Base-by-base conservation (phyloP, 306 rosid species). In the Herpetospermum pedunculosum region DNA sequence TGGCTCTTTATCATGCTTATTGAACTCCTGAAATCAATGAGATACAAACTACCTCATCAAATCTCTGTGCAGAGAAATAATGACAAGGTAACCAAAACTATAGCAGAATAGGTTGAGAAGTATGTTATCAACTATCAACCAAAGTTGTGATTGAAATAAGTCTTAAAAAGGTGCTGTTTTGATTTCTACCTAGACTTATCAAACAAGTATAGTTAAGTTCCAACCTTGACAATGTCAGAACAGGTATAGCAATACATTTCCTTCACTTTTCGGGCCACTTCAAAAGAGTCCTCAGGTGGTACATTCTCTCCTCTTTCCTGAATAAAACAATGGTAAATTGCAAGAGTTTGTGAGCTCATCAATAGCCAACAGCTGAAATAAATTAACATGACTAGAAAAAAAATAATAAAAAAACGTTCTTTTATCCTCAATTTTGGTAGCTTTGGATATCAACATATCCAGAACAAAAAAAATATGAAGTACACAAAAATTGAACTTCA, bases 271-370 rank as follows among this genome's bases (percentile, higher is more conserved):
- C 97, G 90, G 58, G 99, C 99, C 72, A 95, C 99, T 48, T 95
- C 99, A 84, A 91, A 95, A 23, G 97, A 91, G 75, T 91, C 99
- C 73, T 95, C 99, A 6, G 96, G 97, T 3, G 99, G 99, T 75
- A 95, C 71, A 81, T 95, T 88, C 85, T 95, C 99, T 77, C 99
- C 97, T 91, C 99, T 87, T 89, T 95, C 99, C 99, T 91, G 76
- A 85, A 83, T n/a, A 30, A 78, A 78, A 74, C 47, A 68, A 72
- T 41, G 70, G 59, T 75, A 75, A 72, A 74, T 76, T 28, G 72
- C 75, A 77, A 75, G 34, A 72, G 55, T 80, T 67, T 64, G 64
- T 77, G 78, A 81, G 73, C 75, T 12, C 77, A 29, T 48, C 44
- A 78, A 52, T 30, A 35, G 48, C 32, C 29, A 72, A 29, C 47